Base-by-base conservation (phyloP, 2,329 filamentous ascomycete species). In the Tolypocladium ovalisporum region DNA sequence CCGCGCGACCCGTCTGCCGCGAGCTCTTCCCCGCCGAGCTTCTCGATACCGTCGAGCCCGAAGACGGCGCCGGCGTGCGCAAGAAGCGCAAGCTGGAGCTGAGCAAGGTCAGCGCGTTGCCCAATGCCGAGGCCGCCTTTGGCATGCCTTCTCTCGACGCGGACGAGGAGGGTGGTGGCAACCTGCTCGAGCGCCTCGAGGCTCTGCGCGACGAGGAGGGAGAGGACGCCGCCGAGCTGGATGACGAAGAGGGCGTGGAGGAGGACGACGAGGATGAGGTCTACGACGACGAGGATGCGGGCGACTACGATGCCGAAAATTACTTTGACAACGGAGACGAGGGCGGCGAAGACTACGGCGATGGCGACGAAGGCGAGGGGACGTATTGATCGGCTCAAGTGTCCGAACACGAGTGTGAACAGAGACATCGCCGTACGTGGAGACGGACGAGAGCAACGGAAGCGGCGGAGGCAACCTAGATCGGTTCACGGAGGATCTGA, bases 311-410 rank as follows among this genome's bases (percentile, higher is more conserved):
- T 51, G 82, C 82, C 2, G 82, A 85, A 63, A 75, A 75, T 12
- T 84, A 84, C 70, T 84, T 84, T 65, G 81, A 84, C 59, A 79
- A 76, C 29, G 80, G 79, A 15, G 79, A 81, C 60, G 79, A 82
- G 29, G 76, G 80, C 55, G 76, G 77, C 39, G 76, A 79, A 27
- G 79, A 80, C 52, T 76, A 76, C 53, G 79, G 74, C 4, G 77
- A 77, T 12, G 77, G 76, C 9, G 80, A 80, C 29, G 81, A 80
- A 37, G 79, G 73, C 44, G 75, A 75, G 61, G 71, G 70, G 9
- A 74, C 72, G 4, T 74, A 71, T 52, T 74, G 68, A 62, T 39
- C 32, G 52, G 22, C 37, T 32, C n/a, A 34, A 3, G 8, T 9
- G 44, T n/a, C 44, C 15, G 9, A 13, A 5, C 8, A 2, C 47